Base-by-base conservation (phyloP, 352 stramenopile genomes). In the Phytophthora pinifolia region DNA sequence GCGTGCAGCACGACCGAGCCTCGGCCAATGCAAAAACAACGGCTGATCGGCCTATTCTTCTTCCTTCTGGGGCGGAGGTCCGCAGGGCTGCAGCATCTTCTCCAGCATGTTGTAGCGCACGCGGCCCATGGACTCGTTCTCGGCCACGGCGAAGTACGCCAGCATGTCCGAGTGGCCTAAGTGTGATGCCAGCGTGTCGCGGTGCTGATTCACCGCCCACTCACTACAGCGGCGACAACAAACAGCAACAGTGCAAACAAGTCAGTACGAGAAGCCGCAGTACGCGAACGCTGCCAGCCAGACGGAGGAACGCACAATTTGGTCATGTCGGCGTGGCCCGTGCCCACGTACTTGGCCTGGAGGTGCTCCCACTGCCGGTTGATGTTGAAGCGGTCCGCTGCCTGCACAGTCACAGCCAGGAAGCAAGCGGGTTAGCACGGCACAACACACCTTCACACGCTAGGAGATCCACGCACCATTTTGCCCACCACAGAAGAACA, bases 171-270 rank as follows among this genome's bases (percentile, higher is more conserved):
- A 94, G 72, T 99, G 96, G 22, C 96, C 96, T 22, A 99, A 65
- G 64, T 99, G 95, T 45, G 89, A 98, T 6, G 97, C 96, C 32
- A 98, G 78, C 7, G 96, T 98, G 74, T 99, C 97, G 10, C 97
- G 93, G 71, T 99, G 97, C 77, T 99, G 96, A 75, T 99, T 99
- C 15, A 97, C 96, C 0, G 96, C 79, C 94, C 95, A 99, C 73
- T 99, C 96, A 70, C 90, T 96, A 62, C 31, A 46, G 13, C 22
- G 22, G 4, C 22, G 22, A 27, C 13, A 58, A 30, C 13, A 45
- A 45, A 44, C 12, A 46, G 10, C 25, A 47, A 7, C 14, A 9
- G 15, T 9, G 20, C 14, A 25, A 25, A 27, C 2, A 29, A 15
- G 20, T 50, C 38, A 65, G 42, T 49, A 12, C 2, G 29, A 27